Percentiles rank a stretch among this genome's conserved stretches.
phyloP scores from a whole-genome alignment of 768 basidiomycete species.

The Leccinum uliginosum region DNA sequence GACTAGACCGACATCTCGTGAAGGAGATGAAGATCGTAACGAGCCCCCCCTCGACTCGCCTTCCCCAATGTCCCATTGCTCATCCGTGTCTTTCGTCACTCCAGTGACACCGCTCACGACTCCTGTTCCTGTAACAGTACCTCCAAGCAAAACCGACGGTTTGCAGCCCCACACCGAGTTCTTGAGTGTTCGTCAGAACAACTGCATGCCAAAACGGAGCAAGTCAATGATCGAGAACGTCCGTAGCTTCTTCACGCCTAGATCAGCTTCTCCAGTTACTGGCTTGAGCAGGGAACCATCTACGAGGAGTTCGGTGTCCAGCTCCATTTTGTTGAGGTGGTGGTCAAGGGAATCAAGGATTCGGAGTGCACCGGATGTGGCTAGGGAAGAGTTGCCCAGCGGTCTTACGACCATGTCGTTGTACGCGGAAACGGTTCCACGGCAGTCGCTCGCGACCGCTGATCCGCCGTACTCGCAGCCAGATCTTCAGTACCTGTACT shows the following conservation, averaged over 20 bases:
- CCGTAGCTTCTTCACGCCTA: slow-evolving; percentile 53
- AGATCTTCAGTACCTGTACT: slow-evolving; percentile 25
- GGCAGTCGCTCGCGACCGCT: slow-evolving; percentile 10
- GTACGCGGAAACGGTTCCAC: slow-evolving; percentile 9
- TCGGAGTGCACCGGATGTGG: slow-evolving; percentile 49
- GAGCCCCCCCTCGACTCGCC: slow-evolving; percentile 28
- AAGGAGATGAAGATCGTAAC: slow-evolving; percentile 22
- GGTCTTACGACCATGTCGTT: slow-evolving; percentile 25
- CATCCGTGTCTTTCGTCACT: slow-evolving; percentile 28
- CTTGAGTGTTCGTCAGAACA: slow-evolving; percentile 19
- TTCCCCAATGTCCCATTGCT: slow-evolving; percentile 39
- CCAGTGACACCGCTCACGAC: slow-evolving; percentile 22
- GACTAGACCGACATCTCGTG: slow-evolving; percentile 17
- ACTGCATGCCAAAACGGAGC: slow-evolving; percentile 37
- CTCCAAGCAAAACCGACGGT: slow-evolving; percentile 10
- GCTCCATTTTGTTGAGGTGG: slow-evolving; percentile 37
- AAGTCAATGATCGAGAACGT: slow-evolving; percentile 62
- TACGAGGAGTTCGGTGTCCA: slow-evolving; percentile 24
- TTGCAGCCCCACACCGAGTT: slow-evolving; percentile 27
- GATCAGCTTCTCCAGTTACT: slow-evolving; percentile 38
- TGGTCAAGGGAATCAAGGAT: slow-evolving; percentile 49
- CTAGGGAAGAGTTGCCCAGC: slow-evolving; percentile 26
- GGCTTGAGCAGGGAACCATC: slow-evolving; percentile 28
- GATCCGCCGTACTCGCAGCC: slow-evolving; percentile 30
- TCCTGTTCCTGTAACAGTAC: slow-evolving; percentile 12